A percentile compares a stretch with the other conserved stretches of the same genome.
phyloP scores from a whole-genome alignment of 2,329 filamentous ascomycete genomes.

The Alternaria ventricosa region DNA sequence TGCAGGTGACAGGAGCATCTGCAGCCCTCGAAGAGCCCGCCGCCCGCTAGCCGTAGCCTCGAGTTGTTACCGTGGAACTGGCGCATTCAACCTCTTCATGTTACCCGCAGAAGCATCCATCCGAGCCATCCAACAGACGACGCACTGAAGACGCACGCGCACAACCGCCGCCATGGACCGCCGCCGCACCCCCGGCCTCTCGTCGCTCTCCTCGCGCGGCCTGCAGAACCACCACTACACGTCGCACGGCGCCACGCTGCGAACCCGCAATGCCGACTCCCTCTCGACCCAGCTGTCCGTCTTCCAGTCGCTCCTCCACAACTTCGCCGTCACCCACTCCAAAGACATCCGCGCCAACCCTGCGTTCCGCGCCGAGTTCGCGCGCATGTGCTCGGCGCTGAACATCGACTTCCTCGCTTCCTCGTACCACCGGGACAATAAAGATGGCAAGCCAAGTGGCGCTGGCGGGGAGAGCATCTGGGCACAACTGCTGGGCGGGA shows the following conservation, averaged over 20 bases:
- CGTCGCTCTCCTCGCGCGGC: conserved; percentile 63
- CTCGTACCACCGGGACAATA: conserved; percentile 55
- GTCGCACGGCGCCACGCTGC: conserved; percentile 85
- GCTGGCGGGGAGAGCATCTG: conserved; percentile 74
- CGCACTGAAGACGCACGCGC: not conserved
- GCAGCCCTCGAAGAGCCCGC: not conserved
- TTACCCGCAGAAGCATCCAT: not conserved
- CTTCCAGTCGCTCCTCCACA: conserved; percentile 93
- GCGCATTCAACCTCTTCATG: not conserved
- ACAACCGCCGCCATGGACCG: conserved; percentile 47
- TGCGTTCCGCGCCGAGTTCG: conserved; percentile 93
- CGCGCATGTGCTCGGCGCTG: conserved; percentile 97
- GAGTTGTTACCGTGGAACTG: not conserved
- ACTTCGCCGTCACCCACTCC: conserved; percentile 92
- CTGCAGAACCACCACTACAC: conserved; percentile 90
- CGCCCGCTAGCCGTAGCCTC: not conserved
- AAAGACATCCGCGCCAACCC: conserved; percentile 97
- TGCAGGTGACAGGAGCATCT: not conserved
- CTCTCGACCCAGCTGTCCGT: conserved; percentile 93
- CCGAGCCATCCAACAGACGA: not conserved
- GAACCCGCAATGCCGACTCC: conserved; percentile 80
- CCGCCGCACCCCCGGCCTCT: conserved; percentile 86
- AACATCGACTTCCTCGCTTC: conserved; percentile 89
- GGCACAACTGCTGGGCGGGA: conserved; percentile 88
- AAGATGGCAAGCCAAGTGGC: conserved; percentile 55